Evolutionary conservation across 2,329 filamentous ascomycete genomes (phyloP).

Genomic region (Aureobasidium sp.): DNA sequence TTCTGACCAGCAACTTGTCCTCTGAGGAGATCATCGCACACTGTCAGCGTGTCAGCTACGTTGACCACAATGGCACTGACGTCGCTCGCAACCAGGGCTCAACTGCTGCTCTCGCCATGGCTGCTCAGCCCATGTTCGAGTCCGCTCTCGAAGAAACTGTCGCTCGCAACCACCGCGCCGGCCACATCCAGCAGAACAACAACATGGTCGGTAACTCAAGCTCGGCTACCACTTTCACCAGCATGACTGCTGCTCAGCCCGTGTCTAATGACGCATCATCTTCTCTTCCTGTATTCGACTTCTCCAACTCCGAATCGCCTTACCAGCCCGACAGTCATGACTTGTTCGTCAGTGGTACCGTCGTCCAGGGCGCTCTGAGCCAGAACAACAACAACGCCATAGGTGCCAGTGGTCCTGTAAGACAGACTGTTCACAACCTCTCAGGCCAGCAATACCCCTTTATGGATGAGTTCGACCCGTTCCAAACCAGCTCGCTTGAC

Average conservation of each 20-base stretch:
- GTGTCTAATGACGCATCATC: not conserved
- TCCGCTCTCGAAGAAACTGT: not conserved
- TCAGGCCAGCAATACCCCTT: constrained; percentile 17
- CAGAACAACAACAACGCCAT: constrained; percentile 9
- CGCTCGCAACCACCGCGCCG: not conserved
- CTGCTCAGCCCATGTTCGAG: constrained; percentile 5
- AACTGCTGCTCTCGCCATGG: constrained; percentile 22
- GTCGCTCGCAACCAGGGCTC: constrained; percentile 17
- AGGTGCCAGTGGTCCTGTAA: constrained; percentile 2
- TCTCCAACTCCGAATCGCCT: not conserved
- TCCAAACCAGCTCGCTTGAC: constrained; percentile 18
- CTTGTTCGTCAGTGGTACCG: not conserved
- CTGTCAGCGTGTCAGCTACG: constrained; percentile 25
- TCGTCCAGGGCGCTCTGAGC: not conserved
- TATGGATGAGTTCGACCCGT: constrained; percentile 20
- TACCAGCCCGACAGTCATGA: not conserved
- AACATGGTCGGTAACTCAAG: not conserved
- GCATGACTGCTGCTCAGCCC: not conserved
- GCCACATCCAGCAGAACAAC: not conserved
- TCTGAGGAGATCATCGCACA: constrained; percentile 30
- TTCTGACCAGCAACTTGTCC: constrained; percentile 26
- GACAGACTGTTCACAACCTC: constrained; percentile 13
- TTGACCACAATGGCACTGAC: constrained; percentile 19
- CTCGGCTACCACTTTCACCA: not conserved
- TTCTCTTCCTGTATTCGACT: not conserved